These are phyloP conservation scores for Termitomyces sp. DNA, from an alignment of 768 basidiomycete genomes.

Conservation along the genomic window DNA sequence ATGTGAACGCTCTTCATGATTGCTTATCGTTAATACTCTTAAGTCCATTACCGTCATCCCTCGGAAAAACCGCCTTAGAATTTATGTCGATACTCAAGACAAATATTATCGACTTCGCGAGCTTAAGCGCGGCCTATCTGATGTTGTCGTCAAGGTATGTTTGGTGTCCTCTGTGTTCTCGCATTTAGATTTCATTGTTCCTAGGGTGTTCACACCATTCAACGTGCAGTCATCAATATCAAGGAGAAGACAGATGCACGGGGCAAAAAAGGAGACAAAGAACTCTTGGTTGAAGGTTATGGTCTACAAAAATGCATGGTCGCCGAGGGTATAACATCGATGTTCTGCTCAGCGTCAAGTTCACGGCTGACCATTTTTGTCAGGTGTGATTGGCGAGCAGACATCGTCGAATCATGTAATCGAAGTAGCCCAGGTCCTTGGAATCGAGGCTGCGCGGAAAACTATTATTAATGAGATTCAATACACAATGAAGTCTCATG, in stretches of 20 bases:
- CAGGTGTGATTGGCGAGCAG: constrained; percentile 88
- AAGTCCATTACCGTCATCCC: constrained; percentile 78
- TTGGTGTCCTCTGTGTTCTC: background rate
- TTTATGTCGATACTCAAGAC: constrained; percentile 74
- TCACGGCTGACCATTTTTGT: background rate
- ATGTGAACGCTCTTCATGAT: constrained; percentile 1
- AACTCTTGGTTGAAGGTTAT: constrained; percentile 95
- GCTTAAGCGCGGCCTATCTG: constrained; percentile 78
- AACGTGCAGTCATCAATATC: constrained; percentile 94
- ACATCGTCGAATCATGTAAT: constrained; percentile 98
- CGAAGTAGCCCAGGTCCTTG: constrained; percentile 92
- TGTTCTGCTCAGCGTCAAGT: background rate
- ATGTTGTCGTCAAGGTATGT: constrained; percentile 85
- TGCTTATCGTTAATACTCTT: constrained; percentile 7
- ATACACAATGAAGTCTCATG: constrained; percentile 95
- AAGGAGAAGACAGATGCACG: constrained; percentile 80
- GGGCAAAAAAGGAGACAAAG: constrained; percentile 86
- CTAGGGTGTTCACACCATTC: constrained; percentile 82
- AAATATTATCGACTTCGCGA: constrained; percentile 84
- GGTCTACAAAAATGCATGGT: constrained; percentile 96
- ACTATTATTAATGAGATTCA: constrained; percentile 98
- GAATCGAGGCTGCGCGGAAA: constrained; percentile 92
- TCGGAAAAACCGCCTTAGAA: constrained; percentile 68
- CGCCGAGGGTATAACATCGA: constrained; percentile 68
- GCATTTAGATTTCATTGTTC: background rate